Evolutionary conservation across 2,329 filamentous ascomycete genomes (phyloP).

Genomic region (Aspergillus calidoustus): DNA sequence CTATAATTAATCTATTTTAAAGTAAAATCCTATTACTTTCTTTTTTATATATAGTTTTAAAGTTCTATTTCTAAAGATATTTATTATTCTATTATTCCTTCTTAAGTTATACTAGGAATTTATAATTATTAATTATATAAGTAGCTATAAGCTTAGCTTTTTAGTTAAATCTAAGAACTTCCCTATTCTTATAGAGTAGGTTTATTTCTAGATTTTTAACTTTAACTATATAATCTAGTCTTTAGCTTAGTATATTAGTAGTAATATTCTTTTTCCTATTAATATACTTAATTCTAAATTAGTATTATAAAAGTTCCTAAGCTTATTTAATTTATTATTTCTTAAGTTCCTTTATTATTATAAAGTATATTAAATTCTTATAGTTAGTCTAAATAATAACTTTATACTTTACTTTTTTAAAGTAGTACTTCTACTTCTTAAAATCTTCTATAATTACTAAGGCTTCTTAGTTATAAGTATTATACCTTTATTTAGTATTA

Average conservation of each 20-base stretch:
- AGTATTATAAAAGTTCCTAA: neutral
- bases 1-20: neutral
- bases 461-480: no score
- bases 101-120: neutral
- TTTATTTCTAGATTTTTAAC: slow-evolving; percentile 8
- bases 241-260: neutral
- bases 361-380: slow-evolving; percentile 5
- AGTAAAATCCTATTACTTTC: neutral
- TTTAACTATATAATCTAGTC: slow-evolving; percentile 5
- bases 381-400: slow-evolving; percentile 7
- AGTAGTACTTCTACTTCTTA: slow-evolving; percentile 4
- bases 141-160: neutral
- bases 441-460: slow-evolving; percentile 7
- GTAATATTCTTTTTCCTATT: slow-evolving; percentile 11
- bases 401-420: neutral
- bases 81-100: neutral
- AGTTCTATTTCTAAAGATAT: neutral
- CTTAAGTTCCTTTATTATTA: neutral
- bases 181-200: neutral
- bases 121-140: slow-evolving; percentile 5
- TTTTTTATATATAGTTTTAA: neutral
- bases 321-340: neutral
- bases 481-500: no score
- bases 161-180: neutral
- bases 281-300: slow-evolving; percentile 10